Conservation (phyloP, 495 filamentous ascomycete genomes). For the Penicillium subrubescens region DNA sequence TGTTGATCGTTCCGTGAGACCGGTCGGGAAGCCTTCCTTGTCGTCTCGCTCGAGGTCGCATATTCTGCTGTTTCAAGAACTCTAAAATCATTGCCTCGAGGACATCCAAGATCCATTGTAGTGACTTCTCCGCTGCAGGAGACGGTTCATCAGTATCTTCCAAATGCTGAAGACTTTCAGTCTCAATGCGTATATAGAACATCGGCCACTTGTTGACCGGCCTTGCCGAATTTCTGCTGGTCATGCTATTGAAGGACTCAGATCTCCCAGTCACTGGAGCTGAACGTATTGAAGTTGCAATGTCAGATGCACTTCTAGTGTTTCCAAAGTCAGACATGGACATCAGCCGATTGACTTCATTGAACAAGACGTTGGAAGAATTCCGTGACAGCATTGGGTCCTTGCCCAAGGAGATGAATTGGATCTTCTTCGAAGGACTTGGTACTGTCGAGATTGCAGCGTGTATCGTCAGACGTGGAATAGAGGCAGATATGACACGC, state of each 20-base stretch:
- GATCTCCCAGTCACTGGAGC: conserved; percentile 28
- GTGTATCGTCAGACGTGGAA: conserved; percentile 57
- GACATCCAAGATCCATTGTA: conserved; percentile 60
- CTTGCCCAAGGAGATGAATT: conserved; percentile 79
- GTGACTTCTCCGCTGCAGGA: conserved; percentile 44
- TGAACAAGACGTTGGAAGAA: conserved; percentile 68
- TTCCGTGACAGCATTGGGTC: conserved; percentile 54
- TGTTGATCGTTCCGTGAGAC: background rate
- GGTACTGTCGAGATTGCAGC: conserved; percentile 73
- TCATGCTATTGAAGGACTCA: conserved; percentile 57
- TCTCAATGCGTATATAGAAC: conserved; percentile 78
- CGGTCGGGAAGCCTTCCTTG: conserved; percentile 10
- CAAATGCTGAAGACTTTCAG: conserved; percentile 10
- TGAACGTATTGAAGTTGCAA: background rate
- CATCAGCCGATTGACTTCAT: conserved; percentile 80
- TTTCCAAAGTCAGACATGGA: conserved; percentile 75
- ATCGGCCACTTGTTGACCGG: conserved; percentile 84
- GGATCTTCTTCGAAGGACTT: conserved; percentile 66
- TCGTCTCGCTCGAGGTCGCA: conserved; percentile 51
- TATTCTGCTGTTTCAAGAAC: conserved; percentile 69
- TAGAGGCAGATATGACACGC: conserved; percentile 68
- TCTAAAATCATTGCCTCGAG: conserved; percentile 63
- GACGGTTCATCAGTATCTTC: conserved; percentile 23
- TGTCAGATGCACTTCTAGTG: conserved; percentile 41
- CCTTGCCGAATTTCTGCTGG: conserved; percentile 61